Evolutionary conservation across 2,329 filamentous ascomycete genomes (phyloP), one percentile per base, ranked within the genome.

Genomic region (Trichophaea hybrida): DNA sequence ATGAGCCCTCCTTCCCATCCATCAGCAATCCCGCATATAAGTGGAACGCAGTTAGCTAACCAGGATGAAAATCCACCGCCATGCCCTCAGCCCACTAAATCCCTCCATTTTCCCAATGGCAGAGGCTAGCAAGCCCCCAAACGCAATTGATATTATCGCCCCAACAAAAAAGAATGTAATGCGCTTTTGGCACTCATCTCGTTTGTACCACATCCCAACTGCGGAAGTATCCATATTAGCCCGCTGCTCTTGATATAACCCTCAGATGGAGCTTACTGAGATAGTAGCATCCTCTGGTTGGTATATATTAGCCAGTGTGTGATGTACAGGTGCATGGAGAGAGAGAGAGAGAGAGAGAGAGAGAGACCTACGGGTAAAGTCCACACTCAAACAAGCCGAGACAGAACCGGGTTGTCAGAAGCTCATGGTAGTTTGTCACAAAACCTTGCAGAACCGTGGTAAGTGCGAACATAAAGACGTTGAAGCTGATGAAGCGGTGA

Each of bases 121-220:
- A 1, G 82, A 85, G 0, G 90, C 90, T 4, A 96, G 77, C 0
- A 96, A 78, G 1, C 89, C 89, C 46, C 88, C 88, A 68, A 95
- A 96, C 0, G 88, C 86, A 37, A 86, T 86, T 1, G 86, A 86
- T 2, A 91, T 75, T 0, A 84, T 86, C 0, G 86, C 89, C 33
- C 80, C 87, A 69, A 80, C 83, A 76, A 97, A 97, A 77, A 97
- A 97, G 76, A 97, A 90, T 13, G 84, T 87, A 74, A 90, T 96
- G 35, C 93, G 83, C 69, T 88, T 88, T 73, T 97, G 91, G 1
- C 90, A 88, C 73, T 97, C 93, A 48, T 77, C 77, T 61, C 91
- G 82, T 61, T 84, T 83, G 68, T 97, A 98, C 89, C 86, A 94
- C 83, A 90, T 91, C 60, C 86, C 82, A n/a, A 59, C 40, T 46